Base-by-base conservation (phyloP, 108 stramenopile species). In the Cylindrotheca fusiformis region DNA sequence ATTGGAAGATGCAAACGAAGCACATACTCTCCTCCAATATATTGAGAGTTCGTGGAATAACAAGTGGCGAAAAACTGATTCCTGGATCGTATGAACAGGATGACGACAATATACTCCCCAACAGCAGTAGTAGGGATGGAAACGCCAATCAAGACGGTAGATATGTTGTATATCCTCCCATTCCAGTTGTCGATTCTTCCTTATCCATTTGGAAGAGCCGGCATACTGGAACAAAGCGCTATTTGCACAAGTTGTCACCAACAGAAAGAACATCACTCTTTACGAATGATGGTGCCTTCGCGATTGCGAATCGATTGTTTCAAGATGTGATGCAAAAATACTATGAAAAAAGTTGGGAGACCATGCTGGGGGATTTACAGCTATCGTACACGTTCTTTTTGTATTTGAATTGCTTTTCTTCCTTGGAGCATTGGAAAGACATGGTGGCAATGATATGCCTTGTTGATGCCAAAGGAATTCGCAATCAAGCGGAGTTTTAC, bases 381-480 rank as follows among this genome's bases (percentile, higher is more conserved):
- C 63, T 94, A 29, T 69, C 85, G 2, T 94, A 80, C 60, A 44
- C 82, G 6, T 32, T 88, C 17, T 85, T 91, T 72, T 56, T 94
- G 3, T 67, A 82, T 62, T 57, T 90, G 41, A 78, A 85, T 30
- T 94, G 93, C 58, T 75, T 87, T 31, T 58, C 75, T 10, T 88
- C 93, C 0, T 70, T 94, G 71, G 85, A 85, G 60, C 82, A 87
- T 72, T 94, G 93, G 93, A 75, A 68, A 46, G 79, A 80, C 19
- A 57, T 80, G 57, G 30, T 80, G 41, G 69, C 79, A 52, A 80
- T 80, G 79, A 20, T 80, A 25, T 75, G 67, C 8, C 41, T 75
- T 3, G 71, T 63, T 18, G 55, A 56, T 17, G 12, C 41, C 28
- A 0, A 27, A 3, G 48, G 23, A 28, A 53, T 54, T 10, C 3